Conservation (phyloP, 2,329 filamentous ascomycete genomes). For the Aspergillus floridensis region DNA sequence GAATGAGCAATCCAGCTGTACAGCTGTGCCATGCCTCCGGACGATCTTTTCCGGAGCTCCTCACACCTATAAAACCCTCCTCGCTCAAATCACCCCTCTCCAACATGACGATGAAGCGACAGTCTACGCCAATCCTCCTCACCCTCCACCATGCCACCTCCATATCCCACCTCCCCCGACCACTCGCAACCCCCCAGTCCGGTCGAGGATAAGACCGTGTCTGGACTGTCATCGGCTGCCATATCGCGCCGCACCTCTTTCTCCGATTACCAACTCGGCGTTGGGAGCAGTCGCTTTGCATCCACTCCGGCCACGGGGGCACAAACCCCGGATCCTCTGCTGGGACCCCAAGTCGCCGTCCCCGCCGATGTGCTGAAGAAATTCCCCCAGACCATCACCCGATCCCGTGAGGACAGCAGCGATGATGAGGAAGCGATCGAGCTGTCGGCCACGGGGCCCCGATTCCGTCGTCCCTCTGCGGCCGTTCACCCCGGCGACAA, state of each 20-base stretch:
- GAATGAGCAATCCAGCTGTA: too few species aligned
- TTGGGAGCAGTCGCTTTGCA: background rate
- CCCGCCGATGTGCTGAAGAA: constrained; percentile 19
- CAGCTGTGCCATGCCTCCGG: background rate
- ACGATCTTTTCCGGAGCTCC: background rate
- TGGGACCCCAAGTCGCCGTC: constrained; percentile 14
- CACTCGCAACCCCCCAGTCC: background rate
- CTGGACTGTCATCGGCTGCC: background rate
- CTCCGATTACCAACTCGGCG: background rate
- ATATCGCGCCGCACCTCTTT: background rate
- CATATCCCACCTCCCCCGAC: constrained; percentile 1
- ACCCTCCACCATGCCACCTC: background rate
- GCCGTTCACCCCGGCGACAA: constrained; percentile 1
- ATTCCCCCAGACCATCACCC: constrained; percentile 18
- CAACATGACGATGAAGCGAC: background rate
- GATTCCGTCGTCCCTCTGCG: background rate
- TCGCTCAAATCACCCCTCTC: too few species aligned
- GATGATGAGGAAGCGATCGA: constrained; percentile 4
- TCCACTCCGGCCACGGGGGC: constrained; percentile 27
- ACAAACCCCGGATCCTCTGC: constrained; percentile 29
- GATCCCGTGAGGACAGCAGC: constrained; percentile 8
- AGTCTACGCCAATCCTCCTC: background rate
- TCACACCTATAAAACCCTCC: background rate
- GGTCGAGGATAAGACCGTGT: background rate
- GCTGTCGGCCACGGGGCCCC: background rate